phyloP scores from a whole-genome alignment of 768 basidiomycete genomes.

The Chalciporus sphaerocephalus region DNA sequence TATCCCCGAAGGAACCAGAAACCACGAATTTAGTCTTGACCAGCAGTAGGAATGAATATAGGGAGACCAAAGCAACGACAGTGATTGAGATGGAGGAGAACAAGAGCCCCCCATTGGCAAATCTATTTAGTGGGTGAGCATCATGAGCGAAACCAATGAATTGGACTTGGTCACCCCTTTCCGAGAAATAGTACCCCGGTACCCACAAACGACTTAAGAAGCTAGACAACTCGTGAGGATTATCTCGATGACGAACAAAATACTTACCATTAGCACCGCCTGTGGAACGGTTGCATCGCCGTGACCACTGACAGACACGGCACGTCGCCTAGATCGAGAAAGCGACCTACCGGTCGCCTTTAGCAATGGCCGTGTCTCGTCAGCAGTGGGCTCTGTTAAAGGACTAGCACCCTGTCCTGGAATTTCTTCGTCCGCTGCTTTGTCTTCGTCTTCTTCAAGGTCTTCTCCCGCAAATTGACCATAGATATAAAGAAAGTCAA shows the following conservation, averaged over 20 bases:
- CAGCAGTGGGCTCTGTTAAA: conserved; percentile 7
- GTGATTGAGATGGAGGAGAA: conserved; percentile 79
- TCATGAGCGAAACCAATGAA: background rate
- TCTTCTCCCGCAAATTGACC: conserved; percentile 97
- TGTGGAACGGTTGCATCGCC: conserved; percentile 90
- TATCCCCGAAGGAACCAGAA: conserved; percentile 92
- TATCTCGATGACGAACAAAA: background rate
- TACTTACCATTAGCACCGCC: conserved; percentile 84
- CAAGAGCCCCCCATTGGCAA: conserved; percentile 91
- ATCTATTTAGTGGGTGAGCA: conserved; percentile 43
- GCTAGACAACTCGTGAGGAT: conserved; percentile 37
- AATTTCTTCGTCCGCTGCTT: conserved; percentile 53
- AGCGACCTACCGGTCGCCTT: conserved; percentile 36
- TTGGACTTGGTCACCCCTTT: conserved; percentile 57
- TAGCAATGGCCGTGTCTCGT: conserved; percentile 59
- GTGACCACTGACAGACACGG: conserved; percentile 53
- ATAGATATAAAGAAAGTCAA: conserved; percentile 91
- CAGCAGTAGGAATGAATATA: conserved; percentile 91
- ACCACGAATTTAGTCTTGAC: conserved; percentile 85
- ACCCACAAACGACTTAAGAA: conserved; percentile 91
- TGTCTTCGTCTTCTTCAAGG: conserved; percentile 80
- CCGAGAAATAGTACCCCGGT: conserved; percentile 95
- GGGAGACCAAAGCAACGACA: conserved; percentile 78
- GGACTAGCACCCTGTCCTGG: conserved; percentile 24
- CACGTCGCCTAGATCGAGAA: conserved; percentile 52